Conservation (phyloP, 2,329 filamentous ascomycete species). For the Pseudogymnoascus sp. region DNA sequence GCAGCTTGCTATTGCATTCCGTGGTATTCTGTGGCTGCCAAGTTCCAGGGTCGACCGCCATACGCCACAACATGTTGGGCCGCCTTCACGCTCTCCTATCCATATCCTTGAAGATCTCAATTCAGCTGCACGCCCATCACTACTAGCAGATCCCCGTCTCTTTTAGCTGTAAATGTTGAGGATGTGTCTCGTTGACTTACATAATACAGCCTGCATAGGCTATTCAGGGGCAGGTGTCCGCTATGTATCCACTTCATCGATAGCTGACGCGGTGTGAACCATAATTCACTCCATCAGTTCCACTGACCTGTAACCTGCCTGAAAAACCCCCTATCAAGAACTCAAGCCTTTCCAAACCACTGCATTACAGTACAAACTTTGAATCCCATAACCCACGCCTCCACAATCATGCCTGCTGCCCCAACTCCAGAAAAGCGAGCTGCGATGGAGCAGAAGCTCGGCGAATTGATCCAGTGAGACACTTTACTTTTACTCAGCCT, state of each 20-base stretch:
- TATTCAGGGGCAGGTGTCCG: neutral
- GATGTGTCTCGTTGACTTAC: neutral
- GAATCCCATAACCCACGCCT: neutral
- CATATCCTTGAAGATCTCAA: conserved; percentile 8
- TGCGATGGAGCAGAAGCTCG: neutral
- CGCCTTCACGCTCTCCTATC: neutral
- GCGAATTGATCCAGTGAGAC: neutral
- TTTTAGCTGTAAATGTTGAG: neutral
- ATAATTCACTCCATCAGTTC: neutral
- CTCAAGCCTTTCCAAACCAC: neutral
- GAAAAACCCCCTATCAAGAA: neutral
- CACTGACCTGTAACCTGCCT: neutral
- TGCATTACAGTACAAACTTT: neutral
- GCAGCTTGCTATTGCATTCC: neutral
- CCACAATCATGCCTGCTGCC: neutral
- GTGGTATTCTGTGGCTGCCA: neutral
- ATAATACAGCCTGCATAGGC: neutral
- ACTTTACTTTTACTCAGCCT: neutral
- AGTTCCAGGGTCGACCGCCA: neutral
- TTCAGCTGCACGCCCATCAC: conserved; percentile 4
- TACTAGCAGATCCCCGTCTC: neutral
- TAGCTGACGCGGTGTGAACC: conserved; percentile 2
- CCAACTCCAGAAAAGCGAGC: neutral
- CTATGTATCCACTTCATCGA: neutral
- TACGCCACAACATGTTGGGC: neutral